These are phyloP conservation scores for Aspergillus proliferans DNA, from an alignment of 2,329 filamentous ascomycete genomes.

Conservation along the genomic window DNA sequence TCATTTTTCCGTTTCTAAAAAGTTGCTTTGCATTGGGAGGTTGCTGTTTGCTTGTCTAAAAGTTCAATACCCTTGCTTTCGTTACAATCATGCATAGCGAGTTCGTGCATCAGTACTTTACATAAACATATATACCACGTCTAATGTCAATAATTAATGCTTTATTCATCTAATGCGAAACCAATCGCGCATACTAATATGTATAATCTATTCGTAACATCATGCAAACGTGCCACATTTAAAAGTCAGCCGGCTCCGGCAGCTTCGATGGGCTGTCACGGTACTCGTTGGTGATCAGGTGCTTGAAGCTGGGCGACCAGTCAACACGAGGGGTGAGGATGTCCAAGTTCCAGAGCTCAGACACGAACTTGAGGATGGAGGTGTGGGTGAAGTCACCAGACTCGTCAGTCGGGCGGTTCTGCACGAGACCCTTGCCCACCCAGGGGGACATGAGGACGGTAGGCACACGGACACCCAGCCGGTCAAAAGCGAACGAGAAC, in stretches of 20 bases:
- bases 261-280: constrained; percentile 20
- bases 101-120: background rate
- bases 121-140: background rate
- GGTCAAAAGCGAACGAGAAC: constrained; percentile 37
- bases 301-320: constrained; percentile 33
- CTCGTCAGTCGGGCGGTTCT: constrained; percentile 32
- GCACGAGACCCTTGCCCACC: constrained; percentile 38
- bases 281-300: constrained; percentile 18
- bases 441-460: constrained; percentile 41
- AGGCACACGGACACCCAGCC: constrained; percentile 40
- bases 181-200: background rate
- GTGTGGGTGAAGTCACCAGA: constrained; percentile 41
- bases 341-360: constrained; percentile 39
- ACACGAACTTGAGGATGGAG: constrained; percentile 38
- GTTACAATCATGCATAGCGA: background rate
- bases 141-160: background rate
- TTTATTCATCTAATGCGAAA: background rate
- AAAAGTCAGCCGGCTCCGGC: constrained; percentile 20
- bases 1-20: constrained; percentile 4
- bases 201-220: background rate
- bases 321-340: constrained; percentile 34
- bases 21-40: background rate
- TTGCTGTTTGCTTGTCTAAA: background rate
- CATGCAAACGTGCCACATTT: background rate
- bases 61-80: background rate